Evolutionary conservation across 257 asterid genomes (phyloP).

Genomic region (Solanum verrucosum): DNA sequence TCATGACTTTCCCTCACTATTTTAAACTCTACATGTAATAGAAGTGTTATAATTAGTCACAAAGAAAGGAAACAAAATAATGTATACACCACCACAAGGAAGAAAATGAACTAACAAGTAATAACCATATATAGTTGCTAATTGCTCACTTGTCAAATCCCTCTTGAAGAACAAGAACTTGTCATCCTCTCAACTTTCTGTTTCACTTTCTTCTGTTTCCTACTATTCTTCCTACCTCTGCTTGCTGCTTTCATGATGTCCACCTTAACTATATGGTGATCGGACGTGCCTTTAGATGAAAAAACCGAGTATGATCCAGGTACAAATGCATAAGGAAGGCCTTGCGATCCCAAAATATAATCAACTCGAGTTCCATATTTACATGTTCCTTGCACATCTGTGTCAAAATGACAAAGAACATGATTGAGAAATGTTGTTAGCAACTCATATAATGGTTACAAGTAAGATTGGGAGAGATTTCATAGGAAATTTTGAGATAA

Average conservation of each 20-base stretch:
- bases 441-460: neutral
- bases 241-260: conserved; percentile 43
- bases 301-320: conserved; percentile 83
- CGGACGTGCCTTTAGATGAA: conserved; percentile 90
- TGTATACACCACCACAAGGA: neutral
- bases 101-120: neutral
- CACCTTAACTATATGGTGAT: conserved; percentile 86
- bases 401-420: neutral
- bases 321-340: conserved; percentile 46
- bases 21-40: neutral
- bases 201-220: conserved; percentile 21
- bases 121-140: neutral
- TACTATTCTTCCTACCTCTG: conserved; percentile 10
- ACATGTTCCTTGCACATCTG: conserved; percentile 93
- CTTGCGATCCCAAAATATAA: conserved; percentile 53
- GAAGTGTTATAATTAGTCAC: neutral
- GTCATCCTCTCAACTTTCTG: conserved; percentile 26
- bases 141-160: conserved; percentile 6
- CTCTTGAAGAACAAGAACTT: conserved; percentile 35
- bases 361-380: conserved; percentile 91
- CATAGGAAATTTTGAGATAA: neutral
- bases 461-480: neutral
- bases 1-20: neutral
- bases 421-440: neutral
- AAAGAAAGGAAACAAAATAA: neutral